These are phyloP conservation scores for Lipomyces yamadae DNA, from an alignment of 805 yeast species.

Conservation along the genomic window DNA sequence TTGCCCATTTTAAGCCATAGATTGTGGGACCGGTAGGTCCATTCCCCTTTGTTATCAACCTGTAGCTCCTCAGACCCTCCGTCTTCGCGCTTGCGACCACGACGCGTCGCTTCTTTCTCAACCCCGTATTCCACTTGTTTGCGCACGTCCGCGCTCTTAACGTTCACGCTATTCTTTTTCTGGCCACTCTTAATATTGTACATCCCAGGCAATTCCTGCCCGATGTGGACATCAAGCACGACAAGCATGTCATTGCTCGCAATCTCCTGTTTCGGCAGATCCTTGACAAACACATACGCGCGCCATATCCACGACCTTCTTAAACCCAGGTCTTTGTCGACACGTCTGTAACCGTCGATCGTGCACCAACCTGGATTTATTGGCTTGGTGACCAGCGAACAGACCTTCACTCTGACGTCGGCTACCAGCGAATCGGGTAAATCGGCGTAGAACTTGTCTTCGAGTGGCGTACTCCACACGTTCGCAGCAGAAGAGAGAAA, in stretches of 20 bases:
- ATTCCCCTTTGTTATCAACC: conserved; percentile 51
- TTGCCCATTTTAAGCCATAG: conserved; percentile 65
- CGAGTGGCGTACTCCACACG: neutral
- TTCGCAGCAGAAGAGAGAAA: conserved; percentile 4
- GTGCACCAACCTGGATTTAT: conserved; percentile 23
- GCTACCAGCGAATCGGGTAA: conserved; percentile 17
- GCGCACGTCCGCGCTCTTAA: neutral
- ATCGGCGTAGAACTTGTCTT: neutral
- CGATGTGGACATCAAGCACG: conserved; percentile 30
- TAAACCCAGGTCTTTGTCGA: conserved; percentile 56
- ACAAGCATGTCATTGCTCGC: conserved; percentile 40
- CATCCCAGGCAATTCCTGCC: conserved; percentile 18
- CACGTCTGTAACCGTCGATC: conserved; percentile 50
- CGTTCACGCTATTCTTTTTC: neutral
- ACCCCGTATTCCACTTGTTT: conserved; percentile 46
- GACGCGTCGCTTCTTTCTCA: neutral
- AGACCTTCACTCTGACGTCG: conserved; percentile 17
- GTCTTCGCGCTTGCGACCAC: conserved; percentile 30
- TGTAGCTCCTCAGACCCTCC: conserved; percentile 10
- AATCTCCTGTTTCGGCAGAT: conserved; percentile 39
- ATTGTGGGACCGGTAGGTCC: conserved; percentile 47
- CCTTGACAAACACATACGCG: conserved; percentile 49
- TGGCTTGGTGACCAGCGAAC: conserved; percentile 18
- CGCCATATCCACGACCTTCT: conserved; percentile 52
- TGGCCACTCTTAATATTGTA: neutral